These are phyloP conservation scores for Phylloporus sp. DNA, from an alignment of 1,284 basidiomycete genomes.

Conservation along the genomic window DNA sequence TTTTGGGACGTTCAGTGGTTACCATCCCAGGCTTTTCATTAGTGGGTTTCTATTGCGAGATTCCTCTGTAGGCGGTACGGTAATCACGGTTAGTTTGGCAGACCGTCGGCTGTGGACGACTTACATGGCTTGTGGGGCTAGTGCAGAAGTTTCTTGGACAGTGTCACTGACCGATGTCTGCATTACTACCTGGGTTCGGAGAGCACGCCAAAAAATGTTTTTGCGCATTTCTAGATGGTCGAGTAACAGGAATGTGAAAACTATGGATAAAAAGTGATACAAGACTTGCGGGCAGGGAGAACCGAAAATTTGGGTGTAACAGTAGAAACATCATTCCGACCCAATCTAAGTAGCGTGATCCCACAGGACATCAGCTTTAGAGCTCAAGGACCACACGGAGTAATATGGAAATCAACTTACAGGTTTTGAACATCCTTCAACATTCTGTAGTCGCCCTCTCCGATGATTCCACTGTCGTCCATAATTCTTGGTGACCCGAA, in stretches of 20 bases:
- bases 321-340: too few species aligned
- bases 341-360: slow-evolving; percentile 70
- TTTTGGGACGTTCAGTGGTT: too few species aligned
- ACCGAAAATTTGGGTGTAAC: too few species aligned
- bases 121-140: too few species aligned
- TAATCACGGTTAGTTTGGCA: too few species aligned
- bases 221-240: slow-evolving; percentile 54
- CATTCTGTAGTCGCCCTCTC: slow-evolving; percentile 70
- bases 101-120: too few species aligned
- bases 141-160: too few species aligned
- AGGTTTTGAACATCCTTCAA: slow-evolving; percentile 78
- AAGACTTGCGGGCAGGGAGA: slow-evolving; percentile 73
- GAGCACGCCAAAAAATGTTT: slow-evolving; percentile 71
- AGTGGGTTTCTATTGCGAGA: too few species aligned
- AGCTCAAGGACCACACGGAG: background rate
- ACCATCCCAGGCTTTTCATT: too few species aligned
- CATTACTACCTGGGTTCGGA: background rate
- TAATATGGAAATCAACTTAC: slow-evolving; percentile 49
- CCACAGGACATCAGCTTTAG: slow-evolving; percentile 42
- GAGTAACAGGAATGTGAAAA: background rate
- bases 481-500: slow-evolving; percentile 79
- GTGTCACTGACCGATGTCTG: too few species aligned
- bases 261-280: background rate
- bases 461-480: slow-evolving; percentile 72
- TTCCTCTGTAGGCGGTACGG: too few species aligned